Conservation (phyloP, 208 protist genomes). For the Leishmania tarentolae region DNA sequence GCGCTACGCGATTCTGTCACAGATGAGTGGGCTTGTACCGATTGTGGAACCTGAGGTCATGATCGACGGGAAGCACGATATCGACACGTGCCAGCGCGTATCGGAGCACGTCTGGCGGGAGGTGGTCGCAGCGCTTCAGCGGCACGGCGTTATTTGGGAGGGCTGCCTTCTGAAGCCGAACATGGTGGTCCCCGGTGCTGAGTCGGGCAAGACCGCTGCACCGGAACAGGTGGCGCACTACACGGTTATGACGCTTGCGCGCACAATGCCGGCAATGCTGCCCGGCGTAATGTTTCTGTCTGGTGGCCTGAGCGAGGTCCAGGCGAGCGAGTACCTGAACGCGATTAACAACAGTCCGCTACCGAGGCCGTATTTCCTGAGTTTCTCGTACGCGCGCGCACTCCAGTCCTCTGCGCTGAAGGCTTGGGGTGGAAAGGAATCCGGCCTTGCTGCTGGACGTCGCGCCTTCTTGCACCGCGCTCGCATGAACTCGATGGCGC, state of each 20-base stretch:
- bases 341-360: conserved; percentile 91
- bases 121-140: conserved; percentile 82
- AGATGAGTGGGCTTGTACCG: conserved; percentile 96
- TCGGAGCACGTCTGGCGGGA: conserved; percentile 87
- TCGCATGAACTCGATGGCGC: conserved; percentile 80
- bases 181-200: conserved; percentile 95
- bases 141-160: conserved; percentile 96
- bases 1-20: conserved; percentile 97
- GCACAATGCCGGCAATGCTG: conserved; percentile 95
- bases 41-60: conserved; percentile 98
- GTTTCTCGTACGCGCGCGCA: conserved; percentile 96
- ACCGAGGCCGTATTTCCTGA: conserved; percentile 88
- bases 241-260: conserved; percentile 92
- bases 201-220: conserved; percentile 63
- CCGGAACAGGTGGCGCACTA: conserved; percentile 87
- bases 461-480: conserved; percentile 88
- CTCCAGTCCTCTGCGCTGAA: conserved; percentile 93
- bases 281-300: conserved; percentile 96
- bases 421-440: conserved; percentile 93
- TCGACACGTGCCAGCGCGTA: conserved; percentile 84
- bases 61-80: conserved; percentile 96
- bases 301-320: conserved; percentile 96
- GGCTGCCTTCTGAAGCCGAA: conserved; percentile 98
- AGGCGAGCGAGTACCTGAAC: conserved; percentile 96
- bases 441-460: conserved; percentile 7